A percentile compares a stretch with the other conserved stretches of the same genome.
Conservation (phyloP, 192 early-diverging fungal species). For the Chytriomyces sp. region DNA sequence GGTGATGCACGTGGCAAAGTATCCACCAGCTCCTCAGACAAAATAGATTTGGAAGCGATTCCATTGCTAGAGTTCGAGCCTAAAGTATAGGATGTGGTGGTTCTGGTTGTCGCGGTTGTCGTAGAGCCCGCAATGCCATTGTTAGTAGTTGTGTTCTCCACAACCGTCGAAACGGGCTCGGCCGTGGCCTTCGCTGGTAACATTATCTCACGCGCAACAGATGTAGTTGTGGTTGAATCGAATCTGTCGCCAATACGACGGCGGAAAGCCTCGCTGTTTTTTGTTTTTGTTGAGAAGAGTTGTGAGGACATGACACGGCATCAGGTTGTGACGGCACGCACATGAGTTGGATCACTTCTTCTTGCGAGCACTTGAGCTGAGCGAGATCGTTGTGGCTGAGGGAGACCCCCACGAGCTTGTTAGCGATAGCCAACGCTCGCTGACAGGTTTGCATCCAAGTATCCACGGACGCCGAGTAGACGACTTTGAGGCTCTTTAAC, state of each 20-base stretch:
- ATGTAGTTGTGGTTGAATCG: background rate
- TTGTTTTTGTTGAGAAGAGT: background rate
- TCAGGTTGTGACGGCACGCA: background rate
- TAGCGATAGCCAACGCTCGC: background rate
- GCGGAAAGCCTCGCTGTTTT: background rate
- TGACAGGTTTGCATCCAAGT: constrained; percentile 7
- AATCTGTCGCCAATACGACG: background rate
- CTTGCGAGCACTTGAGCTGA: background rate
- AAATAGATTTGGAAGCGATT: background rate
- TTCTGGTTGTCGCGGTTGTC: background rate
- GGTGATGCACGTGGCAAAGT: background rate
- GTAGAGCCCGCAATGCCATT: no score
- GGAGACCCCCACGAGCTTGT: background rate
- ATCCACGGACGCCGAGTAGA: background rate
- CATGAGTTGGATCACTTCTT: background rate
- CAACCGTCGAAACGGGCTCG: background rate
- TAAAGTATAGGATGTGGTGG: background rate
- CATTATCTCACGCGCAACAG: background rate
- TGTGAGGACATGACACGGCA: background rate
- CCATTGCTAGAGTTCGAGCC: background rate
- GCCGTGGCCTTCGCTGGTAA: background rate
- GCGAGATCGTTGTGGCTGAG: background rate
- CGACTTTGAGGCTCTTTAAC: background rate
- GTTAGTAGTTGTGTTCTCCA: no score
- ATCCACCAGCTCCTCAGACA: background rate